Evolutionary conservation across 495 filamentous ascomycete species (phyloP), one percentile per base, ranked within the genome.

Genomic region (Saxispiralis lemnorum): DNA sequence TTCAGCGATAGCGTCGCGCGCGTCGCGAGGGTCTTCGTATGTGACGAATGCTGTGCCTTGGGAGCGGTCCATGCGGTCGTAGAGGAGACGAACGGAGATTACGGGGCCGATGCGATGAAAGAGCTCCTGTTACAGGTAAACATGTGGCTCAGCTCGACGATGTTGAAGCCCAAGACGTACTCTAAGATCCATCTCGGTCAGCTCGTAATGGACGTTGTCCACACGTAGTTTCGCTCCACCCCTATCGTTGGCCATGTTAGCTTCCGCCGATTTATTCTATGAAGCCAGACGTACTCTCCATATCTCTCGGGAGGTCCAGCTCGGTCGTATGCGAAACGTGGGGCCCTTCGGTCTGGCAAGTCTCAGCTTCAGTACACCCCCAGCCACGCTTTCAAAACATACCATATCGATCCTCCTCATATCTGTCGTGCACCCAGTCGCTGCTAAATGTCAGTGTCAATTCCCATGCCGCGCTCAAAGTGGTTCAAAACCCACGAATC

Each of bases 151-250:
- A n/a, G n/a, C 12, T 17, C 1, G 21, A 38, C 31, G 2, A 18
- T 30, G 18, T 10, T 6, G 30, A 18, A 7, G 14, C 12, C 14
- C 7, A 14, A 17, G 34, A 47, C 44, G 21, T 48, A 55, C 88
- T 55, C 83, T 70, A 39, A 95, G 72, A 55, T 95, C 88, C 21
- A 74, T 75, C 59, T 88, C 79, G 18, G 80, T 84, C 43, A 95
- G 71, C 34, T 95, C 88, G 62, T 93, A 95, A 62, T 95, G 88
- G 38, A 95, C 63, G 58, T 94, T 94, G 48, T 93, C 84, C 38
- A 95, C 78, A 42, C 78, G 79, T 48, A 95, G 61, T 60, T 83
- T 87, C 39, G 78, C 68, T 53, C 80, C 74, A 31, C 65, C 44
- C 12, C 39, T 45, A 28, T 28, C 24, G 24, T 28, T 9, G 5